Conservation (phyloP, 148 eudicot species). For the Polygonum maritimum region DNA sequence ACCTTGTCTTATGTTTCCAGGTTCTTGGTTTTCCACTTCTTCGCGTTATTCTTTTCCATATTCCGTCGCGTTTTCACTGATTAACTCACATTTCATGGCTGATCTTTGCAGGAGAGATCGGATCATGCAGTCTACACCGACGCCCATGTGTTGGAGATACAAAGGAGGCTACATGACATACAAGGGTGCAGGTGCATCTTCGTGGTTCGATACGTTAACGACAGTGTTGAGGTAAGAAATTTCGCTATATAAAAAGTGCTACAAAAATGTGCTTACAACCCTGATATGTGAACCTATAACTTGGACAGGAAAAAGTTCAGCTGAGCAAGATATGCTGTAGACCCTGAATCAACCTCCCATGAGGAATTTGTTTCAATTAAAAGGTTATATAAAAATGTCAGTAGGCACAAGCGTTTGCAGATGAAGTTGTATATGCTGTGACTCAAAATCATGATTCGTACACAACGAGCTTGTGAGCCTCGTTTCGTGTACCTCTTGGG, state of each 20-base stretch:
- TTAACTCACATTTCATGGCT: neutral
- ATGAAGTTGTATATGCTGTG: too few species aligned
- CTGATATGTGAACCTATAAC: neutral
- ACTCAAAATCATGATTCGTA: too few species aligned
- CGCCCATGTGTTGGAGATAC: conserved; percentile 54
- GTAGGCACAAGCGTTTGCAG: too few species aligned
- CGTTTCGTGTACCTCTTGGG: too few species aligned
- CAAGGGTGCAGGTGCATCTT: conserved; percentile 64
- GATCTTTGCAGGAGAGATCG: conserved; percentile 38
- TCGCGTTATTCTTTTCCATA: neutral
- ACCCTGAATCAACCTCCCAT: conserved; percentile 18
- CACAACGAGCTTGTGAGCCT: too few species aligned
- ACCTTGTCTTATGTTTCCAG: conserved; percentile 74
- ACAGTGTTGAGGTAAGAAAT: conserved; percentile 45
- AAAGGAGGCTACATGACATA: conserved; percentile 49
- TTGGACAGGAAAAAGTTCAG: conserved; percentile 45
- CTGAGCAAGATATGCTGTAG: conserved; percentile 59
- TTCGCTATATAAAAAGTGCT: neutral
- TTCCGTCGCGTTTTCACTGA: too few species aligned
- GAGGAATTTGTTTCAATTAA: too few species aligned
- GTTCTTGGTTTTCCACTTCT: conserved; percentile 30
- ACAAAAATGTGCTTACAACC: neutral
- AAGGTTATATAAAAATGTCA: too few species aligned
- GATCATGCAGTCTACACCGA: conserved; percentile 60
- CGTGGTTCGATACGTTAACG: conserved; percentile 54